Evolutionary conservation across 371 early-diverging fungal species (phyloP).

Genomic region (Apophysomyces elegans): DNA sequence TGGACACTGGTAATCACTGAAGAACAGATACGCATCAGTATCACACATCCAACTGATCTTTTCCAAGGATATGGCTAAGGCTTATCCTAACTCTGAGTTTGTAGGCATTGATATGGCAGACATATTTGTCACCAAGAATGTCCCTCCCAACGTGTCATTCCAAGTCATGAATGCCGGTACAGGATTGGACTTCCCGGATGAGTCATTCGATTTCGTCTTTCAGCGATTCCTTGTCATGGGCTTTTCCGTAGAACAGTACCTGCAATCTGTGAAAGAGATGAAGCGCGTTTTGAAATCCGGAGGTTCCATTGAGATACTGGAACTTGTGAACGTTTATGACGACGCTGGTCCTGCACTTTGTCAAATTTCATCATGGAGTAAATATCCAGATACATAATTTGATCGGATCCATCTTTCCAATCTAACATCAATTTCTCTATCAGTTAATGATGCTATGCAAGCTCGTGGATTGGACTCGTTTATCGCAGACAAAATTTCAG

Average conservation of each 20-base stretch:
- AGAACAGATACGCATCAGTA: neutral
- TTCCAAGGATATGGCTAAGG: constrained; percentile 46
- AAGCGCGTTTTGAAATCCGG: constrained; percentile 44
- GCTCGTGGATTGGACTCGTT: constrained; percentile 41
- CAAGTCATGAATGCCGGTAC: constrained; percentile 36
- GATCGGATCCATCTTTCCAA: neutral
- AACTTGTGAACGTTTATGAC: constrained; percentile 40
- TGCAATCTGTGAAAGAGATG: constrained; percentile 37
- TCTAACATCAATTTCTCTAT: neutral
- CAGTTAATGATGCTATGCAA: constrained; percentile 39
- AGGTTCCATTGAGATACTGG: constrained; percentile 47
- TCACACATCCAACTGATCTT: neutral
- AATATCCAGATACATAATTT: constrained; percentile 8
- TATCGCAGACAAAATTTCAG: constrained; percentile 43
- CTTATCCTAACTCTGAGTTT: constrained; percentile 50
- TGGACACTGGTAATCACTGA: constrained; percentile 38
- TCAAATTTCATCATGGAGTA: constrained; percentile 43
- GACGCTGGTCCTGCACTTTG: constrained; percentile 40
- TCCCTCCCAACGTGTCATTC: constrained; percentile 39
- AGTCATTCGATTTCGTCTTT: constrained; percentile 49
- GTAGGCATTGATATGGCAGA: constrained; percentile 51
- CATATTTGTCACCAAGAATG: constrained; percentile 31
- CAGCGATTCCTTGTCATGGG: constrained; percentile 56
- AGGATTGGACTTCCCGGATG: constrained; percentile 39
- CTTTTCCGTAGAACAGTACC: constrained; percentile 37